A percentile compares a stretch with the other conserved stretches of the same genome.
phyloP scores from a whole-genome alignment of 176 grass and related monocot genomes.

The Cymbopogon citratus region DNA sequence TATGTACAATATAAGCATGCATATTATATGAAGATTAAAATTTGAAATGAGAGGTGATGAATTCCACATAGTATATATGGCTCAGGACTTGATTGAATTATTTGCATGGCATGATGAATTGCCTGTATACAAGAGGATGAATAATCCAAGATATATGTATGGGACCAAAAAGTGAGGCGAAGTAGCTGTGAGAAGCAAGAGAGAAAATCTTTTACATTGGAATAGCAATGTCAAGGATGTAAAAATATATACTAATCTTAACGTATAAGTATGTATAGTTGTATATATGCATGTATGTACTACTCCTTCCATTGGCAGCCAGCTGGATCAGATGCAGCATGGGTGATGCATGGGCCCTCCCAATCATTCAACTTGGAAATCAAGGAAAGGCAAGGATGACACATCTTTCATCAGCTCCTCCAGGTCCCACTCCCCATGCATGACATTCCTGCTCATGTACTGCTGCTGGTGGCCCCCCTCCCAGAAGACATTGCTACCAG shows the following conservation, averaged over 20 bases:
- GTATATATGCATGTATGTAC: slow-evolving; percentile 29
- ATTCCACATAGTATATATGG: not conserved
- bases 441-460: slow-evolving; percentile 55
- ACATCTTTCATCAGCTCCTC: slow-evolving; percentile 97
- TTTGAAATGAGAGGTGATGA: not conserved
- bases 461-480: slow-evolving; percentile 39
- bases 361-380: slow-evolving; percentile 97
- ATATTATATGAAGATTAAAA: not conserved
- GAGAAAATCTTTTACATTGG: slow-evolving; percentile 38
- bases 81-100: slow-evolving; percentile 22
- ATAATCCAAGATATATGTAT: slow-evolving; percentile 17
- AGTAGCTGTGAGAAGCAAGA: slow-evolving; percentile 22
- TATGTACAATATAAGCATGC: not conserved
- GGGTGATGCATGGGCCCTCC: not conserved
- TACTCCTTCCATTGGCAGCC: slow-evolving; percentile 10
- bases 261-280: slow-evolving; percentile 15
- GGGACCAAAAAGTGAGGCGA: slow-evolving; percentile 38
- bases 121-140: slow-evolving; percentile 31
- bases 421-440: slow-evolving; percentile 82
- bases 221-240: slow-evolving; percentile 29
- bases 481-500: slow-evolving; percentile 41
- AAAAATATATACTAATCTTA: slow-evolving; percentile 30
- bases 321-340: slow-evolving; percentile 16
- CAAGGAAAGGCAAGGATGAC: slow-evolving; percentile 94
- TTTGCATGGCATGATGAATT: slow-evolving; percentile 35